Evolutionary conservation across 139 green algal species (phyloP).

Genomic region (Volvox reticuliferus): DNA sequence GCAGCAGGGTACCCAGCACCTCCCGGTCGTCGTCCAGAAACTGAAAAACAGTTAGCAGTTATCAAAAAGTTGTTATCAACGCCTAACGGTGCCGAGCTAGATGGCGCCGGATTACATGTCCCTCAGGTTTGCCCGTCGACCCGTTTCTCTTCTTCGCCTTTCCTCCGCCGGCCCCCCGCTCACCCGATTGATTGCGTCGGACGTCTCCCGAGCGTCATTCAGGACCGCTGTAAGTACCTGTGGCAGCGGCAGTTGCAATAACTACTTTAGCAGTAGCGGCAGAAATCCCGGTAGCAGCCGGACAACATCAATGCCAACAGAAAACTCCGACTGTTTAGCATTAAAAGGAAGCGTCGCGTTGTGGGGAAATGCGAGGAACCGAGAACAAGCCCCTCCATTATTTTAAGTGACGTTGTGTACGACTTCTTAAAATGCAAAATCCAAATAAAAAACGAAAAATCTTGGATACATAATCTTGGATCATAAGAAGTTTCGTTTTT

Average conservation of each 20-base stretch:
- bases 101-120: no score
- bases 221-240: conserved; percentile 57
- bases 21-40: conserved; percentile 57
- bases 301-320: background rate
- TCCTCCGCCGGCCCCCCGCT: background rate
- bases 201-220: conserved; percentile 64
- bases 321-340: background rate
- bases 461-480: no score
- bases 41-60: conserved; percentile 35
- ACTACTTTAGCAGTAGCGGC: background rate
- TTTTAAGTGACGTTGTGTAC: no score
- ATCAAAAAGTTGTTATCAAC: no score
- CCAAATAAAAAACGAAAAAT: no score
- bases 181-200: conserved; percentile 57
- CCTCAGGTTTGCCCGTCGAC: background rate
- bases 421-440: no score
- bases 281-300: background rate
- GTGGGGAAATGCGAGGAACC: no score
- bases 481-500: no score
- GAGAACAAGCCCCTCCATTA: no score
- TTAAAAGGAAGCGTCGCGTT: no score
- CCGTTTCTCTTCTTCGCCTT: background rate
- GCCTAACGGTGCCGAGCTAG: no score
- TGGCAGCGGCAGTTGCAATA: background rate
- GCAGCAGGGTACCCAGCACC: background rate